Evolutionary conservation across 2,329 filamentous ascomycete species (phyloP), one percentile per base, ranked within the genome.

Genomic region (Colletotrichum lindemuthianum): DNA sequence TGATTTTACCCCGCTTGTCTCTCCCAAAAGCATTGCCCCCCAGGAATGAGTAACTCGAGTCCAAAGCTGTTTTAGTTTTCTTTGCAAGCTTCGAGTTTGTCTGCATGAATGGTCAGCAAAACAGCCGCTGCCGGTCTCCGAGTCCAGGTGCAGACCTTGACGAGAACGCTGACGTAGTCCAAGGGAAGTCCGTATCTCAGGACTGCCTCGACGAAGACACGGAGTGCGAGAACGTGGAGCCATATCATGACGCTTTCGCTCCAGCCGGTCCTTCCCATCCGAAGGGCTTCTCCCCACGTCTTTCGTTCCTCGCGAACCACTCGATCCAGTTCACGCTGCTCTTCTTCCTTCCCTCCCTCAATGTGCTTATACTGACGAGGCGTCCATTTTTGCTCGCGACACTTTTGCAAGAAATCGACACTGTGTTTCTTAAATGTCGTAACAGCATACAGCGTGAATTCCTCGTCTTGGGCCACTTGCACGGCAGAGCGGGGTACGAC

Each of bases 171-270:
- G 52, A 97, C 90, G 77, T 95, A 99, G 71, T 96, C 92, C 68
- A 97, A 80, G 51, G 96, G 96, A 71, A 99, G 78, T 34, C 96
- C 96, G 74, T 99, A 99, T 69, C 96, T 88, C 74, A 99, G 82
- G n/a, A 99, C 96, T 6, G 94, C 97, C 84, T 99, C 96, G 16
- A 99, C 96, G 78, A 98, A 99, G 16, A 98, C 94, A 58, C 96
- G 85, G 72, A 99, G 80, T 7, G 94, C 92, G 73, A 98, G 83
- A 34, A 97, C 91, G 75, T 99, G 96, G 53, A 97, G 86, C 93
- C 94, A 97, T 58, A 95, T 90, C 92, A 97, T 97, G 69, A 97
- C 93, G 67, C 90, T 90, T 80, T 99, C 96, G 74, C 93, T 95
- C 88, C 96, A 99, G 13, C 93, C 93, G n/a, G 93, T 97, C 67